Percentiles rank a stretch among this genome's conserved stretches.
Conservation (phyloP, 1,139 yeast genomes). For the Pichia terricola region DNA sequence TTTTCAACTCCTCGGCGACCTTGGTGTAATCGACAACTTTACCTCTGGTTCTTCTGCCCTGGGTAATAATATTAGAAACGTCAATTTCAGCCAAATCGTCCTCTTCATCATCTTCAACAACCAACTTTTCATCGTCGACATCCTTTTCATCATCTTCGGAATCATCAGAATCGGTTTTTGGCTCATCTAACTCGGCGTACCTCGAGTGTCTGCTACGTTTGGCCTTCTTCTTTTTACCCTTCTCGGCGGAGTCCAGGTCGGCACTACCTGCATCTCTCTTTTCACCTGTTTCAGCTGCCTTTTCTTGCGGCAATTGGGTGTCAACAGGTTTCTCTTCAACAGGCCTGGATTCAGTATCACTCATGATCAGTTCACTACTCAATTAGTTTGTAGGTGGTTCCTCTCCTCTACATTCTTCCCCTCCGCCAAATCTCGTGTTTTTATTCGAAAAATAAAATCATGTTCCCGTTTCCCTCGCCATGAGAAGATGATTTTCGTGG, state of each 20-base stretch:
- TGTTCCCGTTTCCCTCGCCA: too few relatives aligned
- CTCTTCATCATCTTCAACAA: constrained; percentile 55
- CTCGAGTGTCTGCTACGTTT: constrained; percentile 38
- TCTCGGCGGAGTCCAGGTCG: constrained; percentile 8
- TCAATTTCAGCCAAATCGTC: constrained; percentile 82
- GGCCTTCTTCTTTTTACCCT: constrained; percentile 24
- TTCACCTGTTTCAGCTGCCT: constrained; percentile 4
- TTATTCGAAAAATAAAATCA: too few relatives aligned
- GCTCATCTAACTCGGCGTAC: constrained; percentile 35
- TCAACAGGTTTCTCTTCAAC: background rate
- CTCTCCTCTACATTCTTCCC: too few relatives aligned
- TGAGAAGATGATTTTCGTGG: too few relatives aligned
- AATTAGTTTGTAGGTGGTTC: too few relatives aligned
- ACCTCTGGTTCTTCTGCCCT: constrained; percentile 88
- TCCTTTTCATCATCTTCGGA: constrained; percentile 39
- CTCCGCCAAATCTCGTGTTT: too few relatives aligned
- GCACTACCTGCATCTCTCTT: constrained; percentile 8
- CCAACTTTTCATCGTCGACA: constrained; percentile 46
- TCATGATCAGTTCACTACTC: background rate
- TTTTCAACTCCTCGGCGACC: constrained; percentile 67
- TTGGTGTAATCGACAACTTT: constrained; percentile 78
- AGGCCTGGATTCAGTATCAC: background rate
- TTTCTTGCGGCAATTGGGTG: background rate
- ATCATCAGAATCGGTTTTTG: constrained; percentile 26
- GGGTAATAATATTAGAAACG: constrained; percentile 67